These are phyloP conservation scores for Dittrichia graveolens DNA, from an alignment of 129 eudicot genomes.

Conservation along the genomic window DNA sequence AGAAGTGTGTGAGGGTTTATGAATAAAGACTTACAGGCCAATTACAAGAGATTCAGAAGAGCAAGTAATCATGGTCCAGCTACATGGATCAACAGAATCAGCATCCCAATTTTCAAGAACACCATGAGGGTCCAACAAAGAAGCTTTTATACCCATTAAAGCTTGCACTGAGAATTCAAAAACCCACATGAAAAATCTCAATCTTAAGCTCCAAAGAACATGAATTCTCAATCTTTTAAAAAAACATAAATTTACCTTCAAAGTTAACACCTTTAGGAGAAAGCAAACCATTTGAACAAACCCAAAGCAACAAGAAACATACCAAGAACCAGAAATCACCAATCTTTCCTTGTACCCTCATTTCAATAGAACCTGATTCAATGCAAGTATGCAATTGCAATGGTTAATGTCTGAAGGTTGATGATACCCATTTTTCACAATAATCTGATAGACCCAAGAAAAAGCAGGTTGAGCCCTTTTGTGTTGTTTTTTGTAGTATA, in stretches of 20 bases:
- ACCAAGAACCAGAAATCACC: conserved; percentile 47
- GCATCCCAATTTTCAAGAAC: conserved; percentile 97
- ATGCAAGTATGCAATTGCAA: conserved; percentile 1
- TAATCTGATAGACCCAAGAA: conserved; percentile 48
- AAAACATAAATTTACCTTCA: conserved; percentile 66
- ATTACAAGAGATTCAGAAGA: conserved; percentile 68
- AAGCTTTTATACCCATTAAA: conserved; percentile 79
- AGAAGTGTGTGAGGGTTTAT: not conserved
- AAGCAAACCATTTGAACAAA: conserved; percentile 59
- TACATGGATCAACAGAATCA: conserved; percentile 93
- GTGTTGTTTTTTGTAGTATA: conserved; percentile 50
- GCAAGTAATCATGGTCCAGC: conserved; percentile 97
- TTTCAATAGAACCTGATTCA: conserved; percentile 30
- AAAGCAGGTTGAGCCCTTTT: conserved; percentile 48
- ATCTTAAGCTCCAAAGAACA: conserved; percentile 24
- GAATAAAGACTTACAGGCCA: conserved; percentile 68
- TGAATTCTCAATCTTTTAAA: conserved; percentile 12
- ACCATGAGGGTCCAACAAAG: conserved; percentile 78
- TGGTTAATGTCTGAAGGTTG: conserved; percentile 20
- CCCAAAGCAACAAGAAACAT: conserved; percentile 46
- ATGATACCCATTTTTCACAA: conserved; percentile 40
- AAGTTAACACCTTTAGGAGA: conserved; percentile 94
- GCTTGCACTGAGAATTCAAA: conserved; percentile 70
- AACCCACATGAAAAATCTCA: conserved; percentile 31
- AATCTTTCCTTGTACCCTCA: conserved; percentile 41